These are phyloP conservation scores for Sporothrix humicola DNA, from an alignment of 2,329 filamentous ascomycete species.

Conservation along the genomic window DNA sequence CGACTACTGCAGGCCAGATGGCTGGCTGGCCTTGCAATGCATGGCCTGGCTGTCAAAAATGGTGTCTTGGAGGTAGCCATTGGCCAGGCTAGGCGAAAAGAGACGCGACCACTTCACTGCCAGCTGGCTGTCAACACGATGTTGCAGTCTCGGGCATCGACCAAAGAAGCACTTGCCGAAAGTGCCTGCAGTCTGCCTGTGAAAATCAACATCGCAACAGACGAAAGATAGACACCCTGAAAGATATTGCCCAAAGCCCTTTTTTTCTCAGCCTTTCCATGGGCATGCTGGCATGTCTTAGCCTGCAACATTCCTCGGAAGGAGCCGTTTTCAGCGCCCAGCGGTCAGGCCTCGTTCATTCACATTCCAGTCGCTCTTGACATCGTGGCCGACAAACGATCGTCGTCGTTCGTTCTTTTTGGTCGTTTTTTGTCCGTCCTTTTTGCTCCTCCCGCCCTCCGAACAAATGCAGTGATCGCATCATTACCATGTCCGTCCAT, in stretches of 20 bases:
- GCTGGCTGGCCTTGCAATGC: not conserved
- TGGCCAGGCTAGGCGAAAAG: not conserved
- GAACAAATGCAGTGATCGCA: constrained; percentile 1
- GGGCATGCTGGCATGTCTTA: not conserved
- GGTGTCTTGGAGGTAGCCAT: too few species aligned
- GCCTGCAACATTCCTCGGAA: constrained; percentile 15
- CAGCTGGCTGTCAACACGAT: not conserved
- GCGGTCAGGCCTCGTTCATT: not conserved
- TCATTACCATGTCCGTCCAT: constrained; percentile 16
- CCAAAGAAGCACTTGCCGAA: not conserved
- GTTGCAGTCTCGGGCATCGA: constrained; percentile 8
- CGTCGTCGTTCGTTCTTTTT: too few species aligned
- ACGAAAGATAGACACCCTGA: not conserved
- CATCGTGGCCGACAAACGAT: not conserved
- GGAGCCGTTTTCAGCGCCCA: constrained; percentile 25
- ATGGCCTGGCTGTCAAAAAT: not conserved
- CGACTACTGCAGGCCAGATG: not conserved
- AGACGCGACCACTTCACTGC: not conserved
- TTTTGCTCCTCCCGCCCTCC: not conserved
- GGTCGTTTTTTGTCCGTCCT: too few species aligned
- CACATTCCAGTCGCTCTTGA: constrained; percentile 22
- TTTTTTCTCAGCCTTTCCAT: constrained; percentile 8
- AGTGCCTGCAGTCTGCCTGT: too few species aligned
- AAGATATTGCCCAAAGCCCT: not conserved
- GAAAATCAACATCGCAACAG: too few species aligned